These are phyloP conservation scores for Acrocalymma vagum DNA, from an alignment of 2,329 filamentous ascomycete genomes.

Conservation along the genomic window DNA sequence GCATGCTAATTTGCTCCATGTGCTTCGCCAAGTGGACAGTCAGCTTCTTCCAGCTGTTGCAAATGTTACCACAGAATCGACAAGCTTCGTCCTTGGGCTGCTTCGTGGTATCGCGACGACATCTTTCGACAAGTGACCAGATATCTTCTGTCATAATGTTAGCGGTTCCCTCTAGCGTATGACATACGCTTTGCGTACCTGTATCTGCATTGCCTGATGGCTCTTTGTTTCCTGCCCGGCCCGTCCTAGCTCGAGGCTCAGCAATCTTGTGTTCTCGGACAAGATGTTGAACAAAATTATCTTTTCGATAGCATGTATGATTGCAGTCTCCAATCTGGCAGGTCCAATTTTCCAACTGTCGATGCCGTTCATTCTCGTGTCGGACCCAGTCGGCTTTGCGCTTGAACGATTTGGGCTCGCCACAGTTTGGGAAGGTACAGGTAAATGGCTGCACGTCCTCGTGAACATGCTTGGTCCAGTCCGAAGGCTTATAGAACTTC, in stretches of 20 bases:
- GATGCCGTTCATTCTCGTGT: slow-evolving; percentile 90
- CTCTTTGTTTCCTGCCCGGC: slow-evolving; percentile 54
- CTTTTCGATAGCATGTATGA: slow-evolving; percentile 84
- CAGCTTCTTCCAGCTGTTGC: slow-evolving; percentile 89
- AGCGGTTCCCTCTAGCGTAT: slow-evolving; percentile 7
- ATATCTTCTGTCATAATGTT: slow-evolving; percentile 63
- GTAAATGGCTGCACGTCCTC: slow-evolving; percentile 94
- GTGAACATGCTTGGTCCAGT: slow-evolving; percentile 97
- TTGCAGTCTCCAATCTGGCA: slow-evolving; percentile 83
- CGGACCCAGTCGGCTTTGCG: slow-evolving; percentile 95
- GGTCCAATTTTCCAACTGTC: slow-evolving; percentile 90
- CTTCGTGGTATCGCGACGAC: slow-evolving; percentile 73
- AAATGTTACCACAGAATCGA: slow-evolving; percentile 83
- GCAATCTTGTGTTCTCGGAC: slow-evolving; percentile 88
- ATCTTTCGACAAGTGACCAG: slow-evolving; percentile 80
- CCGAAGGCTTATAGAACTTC: slow-evolving; percentile 88
- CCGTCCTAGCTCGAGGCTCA: slow-evolving; percentile 80
- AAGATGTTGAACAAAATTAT: slow-evolving; percentile 93
- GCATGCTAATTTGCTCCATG: slow-evolving; percentile 90
- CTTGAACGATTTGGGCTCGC: slow-evolving; percentile 90
- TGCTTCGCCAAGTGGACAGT: slow-evolving; percentile 94
- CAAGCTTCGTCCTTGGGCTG: slow-evolving; percentile 80
- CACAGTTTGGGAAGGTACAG: slow-evolving; percentile 85
- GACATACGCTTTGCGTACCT: slow-evolving; percentile 22
- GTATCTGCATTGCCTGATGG: slow-evolving; percentile 30